These are phyloP conservation scores for Gentiana macrophylla DNA, from an alignment of 257 asterid species.

Conservation along the genomic window DNA sequence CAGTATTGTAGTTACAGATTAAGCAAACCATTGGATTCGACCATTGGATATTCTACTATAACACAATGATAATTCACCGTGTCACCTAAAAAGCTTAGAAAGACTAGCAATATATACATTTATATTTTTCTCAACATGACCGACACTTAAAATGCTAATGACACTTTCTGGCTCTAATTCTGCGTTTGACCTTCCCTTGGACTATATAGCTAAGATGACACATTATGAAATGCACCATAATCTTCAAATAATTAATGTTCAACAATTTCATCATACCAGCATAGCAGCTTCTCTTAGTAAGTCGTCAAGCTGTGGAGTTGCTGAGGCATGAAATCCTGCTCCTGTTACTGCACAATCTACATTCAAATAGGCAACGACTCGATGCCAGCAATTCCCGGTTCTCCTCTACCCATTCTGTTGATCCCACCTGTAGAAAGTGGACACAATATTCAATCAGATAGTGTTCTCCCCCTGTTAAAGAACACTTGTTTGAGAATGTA, in stretches of 20 bases:
- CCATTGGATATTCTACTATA: no score
- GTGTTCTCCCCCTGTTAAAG: neutral
- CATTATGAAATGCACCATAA: no score
- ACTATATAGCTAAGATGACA: neutral
- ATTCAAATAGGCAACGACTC: constrained; percentile 69
- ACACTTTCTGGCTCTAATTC: no score
- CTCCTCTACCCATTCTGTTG: constrained; percentile 93
- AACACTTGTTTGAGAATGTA: no score
- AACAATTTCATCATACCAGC: constrained; percentile 34
- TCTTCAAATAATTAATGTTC: neutral
- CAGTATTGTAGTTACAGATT: neutral
- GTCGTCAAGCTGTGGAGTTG: constrained; percentile 87
- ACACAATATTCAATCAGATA: neutral
- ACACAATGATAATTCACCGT: no score
- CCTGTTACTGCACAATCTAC: constrained; percentile 69
- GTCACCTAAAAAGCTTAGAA: no score
- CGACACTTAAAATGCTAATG: no score
- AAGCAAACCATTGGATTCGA: no score
- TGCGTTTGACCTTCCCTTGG: no score
- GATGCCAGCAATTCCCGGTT: constrained; percentile 65
- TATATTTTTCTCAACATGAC: no score
- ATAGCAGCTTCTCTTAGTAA: constrained; percentile 44
- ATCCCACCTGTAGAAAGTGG: constrained; percentile 48
- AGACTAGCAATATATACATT: no score
- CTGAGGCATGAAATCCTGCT: constrained; percentile 49